These are phyloP conservation scores for Panicum miliaceum DNA, from an alignment of 176 grass and related monocot genomes.

Conservation along the genomic window DNA sequence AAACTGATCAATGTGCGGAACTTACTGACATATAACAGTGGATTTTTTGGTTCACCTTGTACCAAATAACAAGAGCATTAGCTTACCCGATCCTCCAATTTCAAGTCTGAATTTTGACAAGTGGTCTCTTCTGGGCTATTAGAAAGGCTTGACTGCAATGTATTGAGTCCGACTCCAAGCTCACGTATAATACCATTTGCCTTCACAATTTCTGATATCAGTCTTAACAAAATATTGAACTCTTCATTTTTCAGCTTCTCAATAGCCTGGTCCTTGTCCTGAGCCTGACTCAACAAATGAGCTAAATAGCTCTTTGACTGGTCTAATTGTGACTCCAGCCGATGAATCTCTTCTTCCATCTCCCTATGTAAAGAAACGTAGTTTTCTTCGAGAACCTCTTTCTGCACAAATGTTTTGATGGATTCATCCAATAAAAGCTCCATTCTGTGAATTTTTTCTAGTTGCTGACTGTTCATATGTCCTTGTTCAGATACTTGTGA, in stretches of 20 bases:
- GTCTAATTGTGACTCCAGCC: conserved; percentile 50
- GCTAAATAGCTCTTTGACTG: conserved; percentile 55
- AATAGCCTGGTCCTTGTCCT: conserved; percentile 47
- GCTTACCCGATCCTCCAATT: conserved; percentile 73
- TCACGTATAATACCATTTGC: conserved; percentile 66
- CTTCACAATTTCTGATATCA: conserved; percentile 60
- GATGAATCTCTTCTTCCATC: conserved; percentile 49
- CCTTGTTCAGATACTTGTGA: conserved; percentile 56
- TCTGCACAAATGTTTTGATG: conserved; percentile 51
- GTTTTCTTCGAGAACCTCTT: conserved; percentile 63
- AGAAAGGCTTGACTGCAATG: conserved; percentile 47
- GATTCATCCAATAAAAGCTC: conserved; percentile 63
- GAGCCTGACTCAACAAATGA: conserved; percentile 46
- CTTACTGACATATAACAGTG: conserved; percentile 69
- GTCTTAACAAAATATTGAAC: conserved; percentile 48
- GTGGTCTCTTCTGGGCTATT: conserved; percentile 22
- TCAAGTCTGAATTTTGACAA: conserved; percentile 55
- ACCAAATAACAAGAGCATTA: conserved; percentile 78
- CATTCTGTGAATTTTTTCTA: conserved; percentile 45
- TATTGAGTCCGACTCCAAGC: conserved; percentile 48
- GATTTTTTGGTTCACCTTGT: conserved; percentile 64
- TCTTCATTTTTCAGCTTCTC: conserved; percentile 66
- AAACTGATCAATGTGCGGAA: conserved; percentile 51
- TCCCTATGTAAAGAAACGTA: conserved; percentile 54
- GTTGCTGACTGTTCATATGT: conserved; percentile 34